Evolutionary conservation across 345 rosid species (phyloP), one percentile per base, ranked within the genome.

Genomic region (Mallotus nudiflorus): DNA sequence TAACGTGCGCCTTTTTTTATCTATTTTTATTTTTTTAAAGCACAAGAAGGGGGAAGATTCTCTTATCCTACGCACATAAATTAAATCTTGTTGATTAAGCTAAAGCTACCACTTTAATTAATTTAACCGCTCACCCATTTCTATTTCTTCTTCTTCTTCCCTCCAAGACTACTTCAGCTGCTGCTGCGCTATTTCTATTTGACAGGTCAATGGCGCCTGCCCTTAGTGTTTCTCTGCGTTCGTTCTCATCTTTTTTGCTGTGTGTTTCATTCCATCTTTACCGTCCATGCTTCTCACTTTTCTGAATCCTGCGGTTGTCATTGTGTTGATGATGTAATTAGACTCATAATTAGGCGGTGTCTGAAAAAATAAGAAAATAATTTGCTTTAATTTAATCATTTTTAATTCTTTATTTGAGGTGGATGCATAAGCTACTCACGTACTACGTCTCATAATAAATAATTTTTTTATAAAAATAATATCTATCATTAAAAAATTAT

Each of bases 11-110:
- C 79, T 68, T 33, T 33, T 33, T 33, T 33, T 33, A 33, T 33
- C 6, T 33, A 33, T 33, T 33, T 33, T 33, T 33, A 33, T 33
- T 33, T 33, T 33, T 33, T 62, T 72, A 40, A 45, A 54, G n/a
- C n/a, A n/a, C n/a, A 33, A 40, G 62, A 9, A 37, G 80, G 74
- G 75, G 9, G 80, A 70, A 82, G 84, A 84, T 86, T 88, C 92
- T 69, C 83, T 87, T 85, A 90, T 78, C 77, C 78, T 87, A 84
- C 86, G 91, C 91, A 85, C 92, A 62, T 42, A 2, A 8, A 4
- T n/a, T n/a, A n/a, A n/a, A n/a, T n/a, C 87, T 82, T 83, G 82
- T 65, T 82, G 80, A 62, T 77, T 82, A 87, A 86, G 93, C 85
- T 75, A 79, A 69, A 84, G 79, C 80, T 76, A 69, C 85, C 72